Evolutionary conservation across 148 eudicot species (phyloP), one percentile per base, ranked within the genome.

Genomic region (Rhododendron ferrugineum): DNA sequence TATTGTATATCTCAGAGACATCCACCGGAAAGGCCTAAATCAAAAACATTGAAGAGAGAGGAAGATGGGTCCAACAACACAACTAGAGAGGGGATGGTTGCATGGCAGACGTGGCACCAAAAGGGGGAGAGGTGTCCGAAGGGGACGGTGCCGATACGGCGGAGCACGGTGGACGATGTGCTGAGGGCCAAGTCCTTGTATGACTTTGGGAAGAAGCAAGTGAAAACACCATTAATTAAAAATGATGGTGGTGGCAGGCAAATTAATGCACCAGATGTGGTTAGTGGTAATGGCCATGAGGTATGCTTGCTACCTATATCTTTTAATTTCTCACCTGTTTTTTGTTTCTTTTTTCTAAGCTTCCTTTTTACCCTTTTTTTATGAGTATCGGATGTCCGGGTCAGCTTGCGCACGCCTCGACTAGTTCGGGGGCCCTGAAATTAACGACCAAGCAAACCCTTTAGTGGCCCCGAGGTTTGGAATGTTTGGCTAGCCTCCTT

Each of bases 211-310:
- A 94, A 89, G 92, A 97, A 97, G 87, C 89, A 84, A 40, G 89
- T 32, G 6, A 30, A 14, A 70, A 5, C 75, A 32, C 22, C 50
- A 56, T 83, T 87, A 62, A 50, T 80, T 11, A 88, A 89, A 1
- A 81, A 89, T 36, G 87, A 89, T 34, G 47, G 6, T 46, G 49
- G 49, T 46, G 49, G 49, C 49, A 46, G 91, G 13, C 92, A 88
- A 11, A 20, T 49, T 11, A 94, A 94, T 84, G 94, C 98, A 44
- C 98, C 98, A 9, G 98, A 97, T 89, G 94, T 97, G 37, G 96
- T 95, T 23, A 91, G 86, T 50, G 98, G 95, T 87, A 95, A 94
- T 78, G 99, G 99, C 83, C 99, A 97, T 82, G 99, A 97, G 98
- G 98, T 95, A 89, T 70, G 75, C 75, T 70, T 30, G 14, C 36